phyloP scores from a whole-genome alignment of 306 rosid genomes.

The Prunus salicina region DNA sequence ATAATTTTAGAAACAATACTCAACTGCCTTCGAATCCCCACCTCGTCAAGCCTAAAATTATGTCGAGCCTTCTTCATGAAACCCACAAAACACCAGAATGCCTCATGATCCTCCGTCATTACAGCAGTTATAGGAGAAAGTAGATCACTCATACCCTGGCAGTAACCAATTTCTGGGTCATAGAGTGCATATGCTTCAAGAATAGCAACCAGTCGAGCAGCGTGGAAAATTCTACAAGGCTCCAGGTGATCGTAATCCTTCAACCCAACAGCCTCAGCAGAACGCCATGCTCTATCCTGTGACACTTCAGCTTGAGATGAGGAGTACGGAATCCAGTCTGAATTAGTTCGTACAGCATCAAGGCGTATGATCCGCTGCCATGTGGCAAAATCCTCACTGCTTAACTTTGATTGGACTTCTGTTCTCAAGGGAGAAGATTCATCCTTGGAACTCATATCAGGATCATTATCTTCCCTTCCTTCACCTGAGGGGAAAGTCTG shows the following conservation, averaged over 20 bases:
- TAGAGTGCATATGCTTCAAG: conserved; percentile 96
- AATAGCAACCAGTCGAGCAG: conserved; percentile 88
- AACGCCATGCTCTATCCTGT: conserved; percentile 57
- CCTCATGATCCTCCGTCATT: conserved; percentile 84
- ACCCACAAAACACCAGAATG: conserved; percentile 99
- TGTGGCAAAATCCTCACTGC: conserved; percentile 75
- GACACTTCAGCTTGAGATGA: conserved; percentile 65
- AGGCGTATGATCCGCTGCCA: conserved; percentile 98
- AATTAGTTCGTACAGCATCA: conserved; percentile 90
- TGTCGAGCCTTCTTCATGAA: conserved; percentile 99
- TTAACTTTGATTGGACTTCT: conserved; percentile 44
- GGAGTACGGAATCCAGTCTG: conserved; percentile 78
- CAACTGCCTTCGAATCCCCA: conserved; percentile 94
- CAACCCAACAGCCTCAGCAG: conserved; percentile 91
- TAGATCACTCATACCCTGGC: conserved; percentile 99
- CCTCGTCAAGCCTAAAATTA: conserved; percentile 96
- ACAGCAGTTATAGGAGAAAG: conserved; percentile 89
- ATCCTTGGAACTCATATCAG: conserved; percentile 46
- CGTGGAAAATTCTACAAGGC: conserved; percentile 79
- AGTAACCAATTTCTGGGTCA: conserved; percentile 98
- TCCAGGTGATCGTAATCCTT: conserved; percentile 91
- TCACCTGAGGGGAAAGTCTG: conserved; percentile 63
- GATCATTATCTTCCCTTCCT: conserved; percentile 50
- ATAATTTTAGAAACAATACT: conserved; percentile 79
- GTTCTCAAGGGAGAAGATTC: conserved; percentile 53